phyloP scores from a whole-genome alignment of 2,329 filamentous ascomycete genomes.

The Exophiala bonariae region DNA sequence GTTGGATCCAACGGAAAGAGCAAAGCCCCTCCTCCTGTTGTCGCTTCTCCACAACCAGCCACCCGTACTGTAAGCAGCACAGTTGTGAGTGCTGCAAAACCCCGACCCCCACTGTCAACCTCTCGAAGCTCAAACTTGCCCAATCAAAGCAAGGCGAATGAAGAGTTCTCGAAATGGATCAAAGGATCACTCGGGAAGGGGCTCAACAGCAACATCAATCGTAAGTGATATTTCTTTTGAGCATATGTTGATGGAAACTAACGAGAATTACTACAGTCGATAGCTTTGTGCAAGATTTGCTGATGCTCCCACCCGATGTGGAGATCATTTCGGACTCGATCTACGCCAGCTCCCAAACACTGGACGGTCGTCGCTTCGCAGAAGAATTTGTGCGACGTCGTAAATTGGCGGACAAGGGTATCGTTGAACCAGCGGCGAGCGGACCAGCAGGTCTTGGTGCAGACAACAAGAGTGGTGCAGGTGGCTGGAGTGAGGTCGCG shows the following conservation, averaged over 20 bases:
- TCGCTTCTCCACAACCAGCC: constrained; percentile 49
- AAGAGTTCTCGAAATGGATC: constrained; percentile 94
- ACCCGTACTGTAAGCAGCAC: constrained; percentile 48
- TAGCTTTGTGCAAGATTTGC: constrained; percentile 73
- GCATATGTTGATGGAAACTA: constrained; percentile 5
- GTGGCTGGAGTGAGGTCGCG: constrained; percentile 94
- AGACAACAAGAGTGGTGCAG: constrained; percentile 51
- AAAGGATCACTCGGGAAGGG: constrained; percentile 76
- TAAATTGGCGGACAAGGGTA: constrained; percentile 88
- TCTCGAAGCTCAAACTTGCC: constrained; percentile 44
- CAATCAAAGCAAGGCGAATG: constrained; percentile 66
- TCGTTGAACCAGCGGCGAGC: constrained; percentile 66
- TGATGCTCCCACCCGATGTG: constrained; percentile 72
- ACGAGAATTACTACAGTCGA: constrained; percentile 59
- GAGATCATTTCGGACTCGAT: constrained; percentile 87
- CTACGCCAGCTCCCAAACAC: constrained; percentile 80
- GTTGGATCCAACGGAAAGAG: constrained; percentile 92
- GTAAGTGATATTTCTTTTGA: constrained; percentile 44
- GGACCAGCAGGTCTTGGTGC: constrained; percentile 41
- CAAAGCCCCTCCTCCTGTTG: constrained; percentile 62
- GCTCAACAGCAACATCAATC: constrained; percentile 65
- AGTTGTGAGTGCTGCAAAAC: constrained; percentile 41
- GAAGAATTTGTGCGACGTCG: constrained; percentile 93
- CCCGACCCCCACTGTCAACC: constrained; percentile 57
- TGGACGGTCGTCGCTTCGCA: constrained; percentile 90